phyloP scores from a whole-genome alignment of 1,139 yeast genomes.

The Scheffersomyces cryptocercus region DNA sequence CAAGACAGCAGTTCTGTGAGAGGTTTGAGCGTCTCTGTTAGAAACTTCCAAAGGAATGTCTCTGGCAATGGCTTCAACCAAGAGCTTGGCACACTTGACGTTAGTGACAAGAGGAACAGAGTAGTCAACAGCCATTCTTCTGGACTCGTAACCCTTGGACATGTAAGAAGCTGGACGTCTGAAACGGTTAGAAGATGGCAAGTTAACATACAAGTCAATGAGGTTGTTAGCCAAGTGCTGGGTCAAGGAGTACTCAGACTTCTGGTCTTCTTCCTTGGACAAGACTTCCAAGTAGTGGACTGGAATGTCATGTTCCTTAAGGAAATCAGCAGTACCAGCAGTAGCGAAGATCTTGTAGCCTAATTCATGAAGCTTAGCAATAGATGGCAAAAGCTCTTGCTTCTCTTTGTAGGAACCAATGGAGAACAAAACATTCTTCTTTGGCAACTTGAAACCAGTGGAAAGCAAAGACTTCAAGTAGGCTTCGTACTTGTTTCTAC shows the following conservation, averaged over 20 bases:
- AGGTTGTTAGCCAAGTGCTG: conserved; percentile 95
- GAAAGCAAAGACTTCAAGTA: conserved; percentile 92
- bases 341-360: conserved; percentile 95
- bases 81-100: conserved; percentile 94
- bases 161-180: conserved; percentile 98
- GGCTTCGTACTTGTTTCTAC: conserved; percentile 95
- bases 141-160: conserved; percentile 95
- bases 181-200: conserved; percentile 96
- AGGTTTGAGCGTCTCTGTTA: conserved; percentile 85
- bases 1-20: conserved; percentile 76
- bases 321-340: conserved; percentile 98
- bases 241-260: conserved; percentile 91
- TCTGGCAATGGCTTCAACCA: conserved; percentile 90
- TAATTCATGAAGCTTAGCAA: conserved; percentile 73
- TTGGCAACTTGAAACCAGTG: conserved; percentile 93
- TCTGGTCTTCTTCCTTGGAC: conserved; percentile 72
- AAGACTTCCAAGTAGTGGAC: conserved; percentile 93
- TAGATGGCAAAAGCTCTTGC: conserved; percentile 87
- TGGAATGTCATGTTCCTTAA: conserved; percentile 91
- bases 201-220: conserved; percentile 93
- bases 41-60: conserved; percentile 66
- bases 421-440: conserved; percentile 89
- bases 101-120: conserved; percentile 97
- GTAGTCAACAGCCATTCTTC: conserved; percentile 99
- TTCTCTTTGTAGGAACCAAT: conserved; percentile 98